These are phyloP conservation scores for Ophiocordyceps polyrhachis-furcata DNA, from an alignment of 2,329 filamentous ascomycete genomes.

Conservation along the genomic window DNA sequence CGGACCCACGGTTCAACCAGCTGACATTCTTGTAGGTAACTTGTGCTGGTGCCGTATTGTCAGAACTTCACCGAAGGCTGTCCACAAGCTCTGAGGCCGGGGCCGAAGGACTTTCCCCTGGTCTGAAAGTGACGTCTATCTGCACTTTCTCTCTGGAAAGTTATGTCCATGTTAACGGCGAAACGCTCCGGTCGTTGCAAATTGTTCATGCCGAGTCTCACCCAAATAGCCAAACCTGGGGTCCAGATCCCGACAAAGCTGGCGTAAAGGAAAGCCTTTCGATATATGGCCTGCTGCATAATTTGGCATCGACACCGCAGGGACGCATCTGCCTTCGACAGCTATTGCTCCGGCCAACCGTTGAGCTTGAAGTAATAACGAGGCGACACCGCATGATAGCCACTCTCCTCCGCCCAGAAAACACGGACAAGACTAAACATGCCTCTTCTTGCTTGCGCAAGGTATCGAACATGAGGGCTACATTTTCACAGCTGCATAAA, in stretches of 20 bases:
- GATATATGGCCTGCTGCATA: conserved; percentile 64
- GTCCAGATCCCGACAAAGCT: conserved; percentile 21
- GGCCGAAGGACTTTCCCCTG: conserved; percentile 28
- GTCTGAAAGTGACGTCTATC: conserved; percentile 42
- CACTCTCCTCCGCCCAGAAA: conserved; percentile 48
- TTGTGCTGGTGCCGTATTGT: conserved; percentile 75
- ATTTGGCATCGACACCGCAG: conserved; percentile 58
- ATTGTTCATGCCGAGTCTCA: conserved; percentile 70
- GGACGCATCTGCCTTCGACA: conserved; percentile 59
- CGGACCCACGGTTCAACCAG: not conserved
- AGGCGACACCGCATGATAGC: conserved; percentile 54
- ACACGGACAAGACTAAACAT: conserved; percentile 33
- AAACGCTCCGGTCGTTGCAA: conserved; percentile 67
- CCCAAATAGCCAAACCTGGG: conserved; percentile 63
- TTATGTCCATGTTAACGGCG: conserved; percentile 60
- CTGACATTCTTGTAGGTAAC: conserved; percentile 32
- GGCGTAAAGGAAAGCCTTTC: conserved; percentile 67
- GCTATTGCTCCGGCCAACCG: conserved; percentile 62
- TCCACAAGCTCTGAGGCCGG: conserved; percentile 43
- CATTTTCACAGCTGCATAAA: conserved; percentile 54
- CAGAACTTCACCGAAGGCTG: conserved; percentile 46
- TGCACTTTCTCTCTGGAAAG: conserved; percentile 54
- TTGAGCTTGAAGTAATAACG: conserved; percentile 46
- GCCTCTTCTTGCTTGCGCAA: conserved; percentile 45
- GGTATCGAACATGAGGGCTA: conserved; percentile 56